phyloP scores from a whole-genome alignment of 2,329 filamentous ascomycete genomes.

The Penicillium brasilianum region DNA sequence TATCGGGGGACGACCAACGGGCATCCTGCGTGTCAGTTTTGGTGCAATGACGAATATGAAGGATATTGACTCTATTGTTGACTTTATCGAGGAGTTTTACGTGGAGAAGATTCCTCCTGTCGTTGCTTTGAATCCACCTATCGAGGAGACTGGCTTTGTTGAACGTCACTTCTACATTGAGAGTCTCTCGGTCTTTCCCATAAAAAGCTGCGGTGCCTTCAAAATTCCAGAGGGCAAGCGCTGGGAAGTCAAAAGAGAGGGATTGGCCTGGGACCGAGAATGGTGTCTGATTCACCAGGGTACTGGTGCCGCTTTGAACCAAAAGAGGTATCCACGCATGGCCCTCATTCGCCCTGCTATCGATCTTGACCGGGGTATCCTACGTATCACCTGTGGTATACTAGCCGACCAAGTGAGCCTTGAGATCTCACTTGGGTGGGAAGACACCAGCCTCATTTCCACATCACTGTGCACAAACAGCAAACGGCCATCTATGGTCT shows the following conservation, averaged over 20 bases:
- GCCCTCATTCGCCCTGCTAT: constrained; percentile 76
- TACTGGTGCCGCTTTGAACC: constrained; percentile 81
- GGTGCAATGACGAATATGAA: constrained; percentile 84
- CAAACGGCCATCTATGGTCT: constrained; percentile 67
- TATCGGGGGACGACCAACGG: constrained; percentile 82
- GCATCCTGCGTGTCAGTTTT: constrained; percentile 81
- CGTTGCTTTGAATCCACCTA: constrained; percentile 24
- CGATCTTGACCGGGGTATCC: constrained; percentile 69
- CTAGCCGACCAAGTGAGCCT: constrained; percentile 41
- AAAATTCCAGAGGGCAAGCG: constrained; percentile 63
- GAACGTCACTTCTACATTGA: constrained; percentile 59
- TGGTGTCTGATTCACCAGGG: constrained; percentile 93
- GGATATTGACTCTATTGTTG: constrained; percentile 74
- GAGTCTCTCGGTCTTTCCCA: constrained; percentile 77
- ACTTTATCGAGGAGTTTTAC: constrained; percentile 75
- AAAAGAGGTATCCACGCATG: constrained; percentile 89
- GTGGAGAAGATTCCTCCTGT: constrained; percentile 42
- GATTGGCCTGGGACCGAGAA: constrained; percentile 91
- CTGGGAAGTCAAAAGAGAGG: constrained; percentile 83
- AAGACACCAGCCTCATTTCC: constrained; percentile 61
- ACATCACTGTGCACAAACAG: constrained; percentile 60
- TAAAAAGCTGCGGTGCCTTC: constrained; percentile 91
- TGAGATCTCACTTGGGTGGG: constrained; percentile 44
- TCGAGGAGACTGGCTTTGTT: constrained; percentile 19
- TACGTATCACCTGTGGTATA: constrained; percentile 61